Evolutionary conservation across 2,329 filamentous ascomycete genomes (phyloP).

Genomic region (Aspergillus carbonarius): DNA sequence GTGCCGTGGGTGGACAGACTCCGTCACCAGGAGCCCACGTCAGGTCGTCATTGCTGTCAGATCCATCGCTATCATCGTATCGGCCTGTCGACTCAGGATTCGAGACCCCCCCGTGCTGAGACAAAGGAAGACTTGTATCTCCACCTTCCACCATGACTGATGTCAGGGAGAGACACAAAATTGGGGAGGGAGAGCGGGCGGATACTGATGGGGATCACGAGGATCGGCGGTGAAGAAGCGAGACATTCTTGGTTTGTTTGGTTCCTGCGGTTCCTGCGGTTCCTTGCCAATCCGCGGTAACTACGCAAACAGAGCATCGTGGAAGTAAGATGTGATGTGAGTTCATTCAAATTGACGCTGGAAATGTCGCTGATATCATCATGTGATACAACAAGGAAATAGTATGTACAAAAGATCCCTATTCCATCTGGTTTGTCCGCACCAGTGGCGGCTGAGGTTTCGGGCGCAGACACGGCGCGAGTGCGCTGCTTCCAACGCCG

Average conservation of each 20-base stretch:
- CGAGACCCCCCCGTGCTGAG: no score
- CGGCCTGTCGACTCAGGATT: no score
- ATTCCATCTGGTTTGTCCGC: neutral
- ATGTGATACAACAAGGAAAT: neutral
- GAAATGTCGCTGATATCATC: neutral
- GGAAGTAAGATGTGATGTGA: neutral
- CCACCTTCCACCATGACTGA: no score
- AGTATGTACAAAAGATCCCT: neutral
- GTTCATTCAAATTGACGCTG: neutral
- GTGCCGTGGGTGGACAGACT: conserved; percentile 6
- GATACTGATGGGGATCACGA: neutral
- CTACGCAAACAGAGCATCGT: no score
- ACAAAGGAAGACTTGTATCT: no score
- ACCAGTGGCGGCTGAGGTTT: neutral
- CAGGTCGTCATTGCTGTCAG: neutral
- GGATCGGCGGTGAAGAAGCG: no score
- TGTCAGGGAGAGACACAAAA: no score
- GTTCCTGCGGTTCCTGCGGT: no score
- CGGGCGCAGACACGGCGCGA: neutral
- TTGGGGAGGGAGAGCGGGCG: neutral
- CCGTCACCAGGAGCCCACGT: conserved; percentile 12
- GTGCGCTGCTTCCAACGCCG: no score
- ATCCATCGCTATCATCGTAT: neutral
- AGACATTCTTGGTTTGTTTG: no score
- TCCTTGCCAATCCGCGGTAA: neutral